Evolutionary conservation across 2,329 filamentous ascomycete genomes (phyloP), one percentile per base, ranked within the genome.

Genomic region (Arthrobotrys entomopaga): DNA sequence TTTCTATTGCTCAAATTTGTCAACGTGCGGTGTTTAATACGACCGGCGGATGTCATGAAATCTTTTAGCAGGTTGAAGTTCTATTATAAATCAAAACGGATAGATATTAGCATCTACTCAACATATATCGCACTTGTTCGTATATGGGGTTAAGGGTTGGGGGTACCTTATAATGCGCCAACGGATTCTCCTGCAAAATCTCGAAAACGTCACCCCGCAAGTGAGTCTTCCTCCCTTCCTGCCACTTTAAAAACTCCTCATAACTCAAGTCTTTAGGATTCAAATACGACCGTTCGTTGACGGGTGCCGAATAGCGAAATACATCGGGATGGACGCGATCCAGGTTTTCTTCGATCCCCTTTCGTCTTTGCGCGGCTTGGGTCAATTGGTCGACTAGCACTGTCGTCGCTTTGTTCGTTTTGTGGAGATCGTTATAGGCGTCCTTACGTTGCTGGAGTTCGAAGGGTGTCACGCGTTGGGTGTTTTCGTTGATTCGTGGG

Each of bases 61-160:
- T 97, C 93, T 34, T 91, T 91, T 82, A 98, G 90, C 75, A 99
- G 87, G 42, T 91, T 88, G 81, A 96, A 96, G 83, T 99, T 99
- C 93, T 97, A 79, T 56, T 48, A 2, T 20, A 22, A 16, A 26
- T 22, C 43, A n/a, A n/a, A n/a, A n/a, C n/a, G n/a, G n/a, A n/a
- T n/a, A n/a, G n/a, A n/a, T n/a, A 11, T 22, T 13, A 56, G n/a
- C 5, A 26, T 15, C 16, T 6, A 40, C 13, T 42, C 29, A 56
- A 20, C 10, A 29, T 8, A 29, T 10, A 11, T 10, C 43, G 8
- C 8, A 6, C 34, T n/a, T n/a, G n/a, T 40, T 40, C 7, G 13
- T 40, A 40, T 40, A 40, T 40, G 13, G 13, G 34, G 6, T 7
- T 40, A 13, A 40, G 34, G 34, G 13, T 40, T 6, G 34, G 34